phyloP scores from a whole-genome alignment of 768 basidiomycete genomes.

The Tulasnella sp. region DNA sequence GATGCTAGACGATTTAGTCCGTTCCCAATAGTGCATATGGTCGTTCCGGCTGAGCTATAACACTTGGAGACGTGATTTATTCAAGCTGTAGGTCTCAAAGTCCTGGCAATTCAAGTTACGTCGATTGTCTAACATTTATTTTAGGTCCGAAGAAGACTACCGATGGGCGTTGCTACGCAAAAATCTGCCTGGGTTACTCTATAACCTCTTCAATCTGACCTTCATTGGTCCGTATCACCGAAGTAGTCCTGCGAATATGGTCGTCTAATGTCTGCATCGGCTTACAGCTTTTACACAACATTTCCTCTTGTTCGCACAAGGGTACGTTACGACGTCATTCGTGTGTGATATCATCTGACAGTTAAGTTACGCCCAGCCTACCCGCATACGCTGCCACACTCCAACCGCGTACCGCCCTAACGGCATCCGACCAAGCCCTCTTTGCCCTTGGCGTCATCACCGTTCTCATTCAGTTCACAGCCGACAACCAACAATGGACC shows the following conservation, averaged over 20 bases:
- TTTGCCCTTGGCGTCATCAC: conserved; percentile 44
- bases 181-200: conserved; percentile 41
- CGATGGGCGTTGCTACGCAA: conserved; percentile 73
- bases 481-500: conserved; percentile 78
- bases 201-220: conserved; percentile 51
- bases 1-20: background rate
- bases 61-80: conserved; percentile 73
- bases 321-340: conserved; percentile 13
- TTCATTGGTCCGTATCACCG: conserved; percentile 48
- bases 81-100: conserved; percentile 41
- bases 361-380: conserved; percentile 21
- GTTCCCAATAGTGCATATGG: conserved; percentile 20
- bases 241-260: background rate
- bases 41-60: conserved; percentile 57
- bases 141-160: conserved; percentile 78
- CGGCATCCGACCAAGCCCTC: conserved; percentile 57
- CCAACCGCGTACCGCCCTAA: conserved; percentile 40
- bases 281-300: conserved; percentile 60
- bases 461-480: conserved; percentile 61
- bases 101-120: background rate
- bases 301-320: conserved; percentile 63
- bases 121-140: background rate
- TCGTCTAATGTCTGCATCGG: background rate
- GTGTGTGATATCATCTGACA: background rate
- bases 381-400: conserved; percentile 43